phyloP scores from a whole-genome alignment of 768 basidiomycete species.

The Psilocybe sp. region DNA sequence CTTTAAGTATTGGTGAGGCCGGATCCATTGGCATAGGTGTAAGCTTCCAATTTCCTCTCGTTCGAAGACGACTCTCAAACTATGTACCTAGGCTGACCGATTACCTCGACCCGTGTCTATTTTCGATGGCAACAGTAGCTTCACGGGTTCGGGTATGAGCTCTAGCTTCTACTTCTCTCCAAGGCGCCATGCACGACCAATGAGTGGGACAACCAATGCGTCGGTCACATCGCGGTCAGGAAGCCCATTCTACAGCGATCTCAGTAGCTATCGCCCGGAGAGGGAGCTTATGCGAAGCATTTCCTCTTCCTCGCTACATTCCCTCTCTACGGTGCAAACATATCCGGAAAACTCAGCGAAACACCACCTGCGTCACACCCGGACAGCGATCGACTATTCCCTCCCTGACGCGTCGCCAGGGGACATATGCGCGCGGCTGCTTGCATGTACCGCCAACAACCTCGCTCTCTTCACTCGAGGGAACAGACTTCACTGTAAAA shows the following conservation, averaged over 20 bases:
- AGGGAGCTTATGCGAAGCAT: constrained; percentile 23
- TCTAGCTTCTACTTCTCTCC: constrained; percentile 15
- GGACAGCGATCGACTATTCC: constrained; percentile 23
- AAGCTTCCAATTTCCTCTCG: constrained; percentile 11
- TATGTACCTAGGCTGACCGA: constrained; percentile 8
- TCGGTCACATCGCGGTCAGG: constrained; percentile 13
- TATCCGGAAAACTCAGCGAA: constrained; percentile 23
- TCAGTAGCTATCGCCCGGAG: constrained; percentile 4
- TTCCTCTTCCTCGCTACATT: constrained; percentile 16
- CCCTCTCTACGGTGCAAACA: constrained; percentile 6
- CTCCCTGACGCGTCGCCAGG: constrained; percentile 15
- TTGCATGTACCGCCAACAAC: constrained; percentile 43
- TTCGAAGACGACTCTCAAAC: background rate
- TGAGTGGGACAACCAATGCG: constrained; percentile 26
- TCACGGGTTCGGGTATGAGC: constrained; percentile 4
- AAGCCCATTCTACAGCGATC: constrained; percentile 6
- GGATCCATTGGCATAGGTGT: constrained; percentile 20
- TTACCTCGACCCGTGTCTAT: constrained; percentile 1
- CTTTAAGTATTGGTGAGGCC: constrained; percentile 13
- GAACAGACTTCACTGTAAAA: constrained; percentile 54
- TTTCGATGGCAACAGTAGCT: constrained; percentile 2
- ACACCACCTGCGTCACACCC: constrained; percentile 20
- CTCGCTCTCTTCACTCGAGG: constrained; percentile 49
- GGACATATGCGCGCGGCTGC: constrained; percentile 19
- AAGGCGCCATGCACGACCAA: constrained; percentile 12